These are phyloP conservation scores for Quercus variabilis DNA, from an alignment of 306 rosid genomes.

Conservation along the genomic window DNA sequence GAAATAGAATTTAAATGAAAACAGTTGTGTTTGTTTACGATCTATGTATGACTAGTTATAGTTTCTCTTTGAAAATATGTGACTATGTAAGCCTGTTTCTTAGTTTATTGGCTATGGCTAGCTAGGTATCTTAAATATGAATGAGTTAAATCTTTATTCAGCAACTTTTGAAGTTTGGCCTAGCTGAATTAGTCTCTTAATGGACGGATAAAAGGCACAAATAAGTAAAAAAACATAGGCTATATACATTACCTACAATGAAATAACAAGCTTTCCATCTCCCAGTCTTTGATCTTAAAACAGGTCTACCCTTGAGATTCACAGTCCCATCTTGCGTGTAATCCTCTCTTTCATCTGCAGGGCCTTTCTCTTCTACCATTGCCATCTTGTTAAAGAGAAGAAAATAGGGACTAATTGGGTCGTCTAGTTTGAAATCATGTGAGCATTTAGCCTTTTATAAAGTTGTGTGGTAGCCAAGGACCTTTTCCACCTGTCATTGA, in stretches of 20 bases:
- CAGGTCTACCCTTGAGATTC: constrained; percentile 31
- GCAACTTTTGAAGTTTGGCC: neutral
- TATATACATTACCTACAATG: constrained; percentile 23
- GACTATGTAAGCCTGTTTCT: too few species aligned
- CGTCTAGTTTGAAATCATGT: neutral
- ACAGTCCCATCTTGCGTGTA: constrained; percentile 39
- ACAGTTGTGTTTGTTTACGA: too few species aligned
- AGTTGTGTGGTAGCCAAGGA: neutral
- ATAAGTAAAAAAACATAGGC: neutral
- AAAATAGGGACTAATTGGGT: neutral
- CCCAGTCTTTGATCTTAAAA: constrained; percentile 35
- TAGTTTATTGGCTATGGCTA: too few species aligned
- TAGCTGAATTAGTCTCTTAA: neutral
- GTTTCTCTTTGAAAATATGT: too few species aligned
- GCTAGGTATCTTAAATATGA: too few species aligned
- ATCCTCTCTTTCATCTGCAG: constrained; percentile 10
- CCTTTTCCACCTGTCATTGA: neutral
- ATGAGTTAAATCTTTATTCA: neutral
- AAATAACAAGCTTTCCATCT: constrained; percentile 40
- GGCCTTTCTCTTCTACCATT: constrained; percentile 18
- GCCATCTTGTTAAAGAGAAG: neutral
- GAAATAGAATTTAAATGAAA: too few species aligned
- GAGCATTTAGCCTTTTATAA: neutral
- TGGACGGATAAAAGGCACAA: neutral
- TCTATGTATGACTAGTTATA: too few species aligned